These are phyloP conservation scores for Hymenoscyphus occultus DNA, from an alignment of 2,329 filamentous ascomycete species.

Conservation along the genomic window DNA sequence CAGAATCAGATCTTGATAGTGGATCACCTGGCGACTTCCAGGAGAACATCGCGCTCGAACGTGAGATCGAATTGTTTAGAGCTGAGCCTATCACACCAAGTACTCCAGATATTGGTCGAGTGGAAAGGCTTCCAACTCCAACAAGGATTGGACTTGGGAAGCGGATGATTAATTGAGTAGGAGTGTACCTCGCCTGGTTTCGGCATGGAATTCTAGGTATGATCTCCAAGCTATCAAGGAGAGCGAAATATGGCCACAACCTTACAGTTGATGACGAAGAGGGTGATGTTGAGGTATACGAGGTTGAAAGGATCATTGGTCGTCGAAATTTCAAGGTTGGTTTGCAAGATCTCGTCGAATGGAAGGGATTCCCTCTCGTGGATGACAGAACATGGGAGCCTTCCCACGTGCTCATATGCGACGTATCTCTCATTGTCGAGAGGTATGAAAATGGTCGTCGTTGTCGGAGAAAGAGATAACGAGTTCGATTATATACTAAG, in stretches of 20 bases:
- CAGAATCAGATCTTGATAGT: not conserved
- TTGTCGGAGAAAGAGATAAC: slow-evolving; percentile 5
- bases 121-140: slow-evolving; percentile 23
- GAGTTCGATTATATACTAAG: not conserved
- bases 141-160: slow-evolving; percentile 26
- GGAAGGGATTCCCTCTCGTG: slow-evolving; percentile 21
- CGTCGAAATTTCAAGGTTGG: slow-evolving; percentile 18
- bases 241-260: not conserved
- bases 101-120: slow-evolving; percentile 19
- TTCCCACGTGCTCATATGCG: slow-evolving; percentile 17
- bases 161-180: slow-evolving; percentile 12
- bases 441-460: slow-evolving; percentile 11
- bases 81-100: slow-evolving; percentile 15
- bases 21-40: not conserved
- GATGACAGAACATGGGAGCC: slow-evolving; percentile 28
- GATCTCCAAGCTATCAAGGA: not conserved
- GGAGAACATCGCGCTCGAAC: not conserved
- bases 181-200: slow-evolving; percentile 18
- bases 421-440: slow-evolving; percentile 20
- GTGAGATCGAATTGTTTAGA: slow-evolving; percentile 15
- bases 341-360: slow-evolving; percentile 22
- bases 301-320: slow-evolving; percentile 22
- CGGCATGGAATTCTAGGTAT: slow-evolving; percentile 15
- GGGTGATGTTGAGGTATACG: slow-evolving; percentile 7
- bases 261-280: not conserved